Conservation (phyloP, 768 basidiomycete species). For the Pulveroboletus frians region DNA sequence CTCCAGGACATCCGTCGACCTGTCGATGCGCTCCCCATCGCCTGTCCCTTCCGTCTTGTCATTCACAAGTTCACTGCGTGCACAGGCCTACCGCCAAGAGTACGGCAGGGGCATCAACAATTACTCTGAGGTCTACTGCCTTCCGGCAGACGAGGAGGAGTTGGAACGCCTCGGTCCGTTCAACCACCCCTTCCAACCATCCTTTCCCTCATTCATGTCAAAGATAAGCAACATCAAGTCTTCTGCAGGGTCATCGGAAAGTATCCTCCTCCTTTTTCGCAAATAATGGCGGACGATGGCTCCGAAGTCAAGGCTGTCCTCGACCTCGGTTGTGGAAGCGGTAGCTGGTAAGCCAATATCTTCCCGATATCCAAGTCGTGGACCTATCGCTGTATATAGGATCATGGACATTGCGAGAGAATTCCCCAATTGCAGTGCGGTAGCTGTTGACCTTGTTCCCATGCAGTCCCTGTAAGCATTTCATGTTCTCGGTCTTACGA, state of each 20-base stretch:
- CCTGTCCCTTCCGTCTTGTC: conserved; percentile 68
- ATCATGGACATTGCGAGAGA: conserved; percentile 70
- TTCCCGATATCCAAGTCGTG: not conserved
- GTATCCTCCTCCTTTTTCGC: conserved; percentile 53
- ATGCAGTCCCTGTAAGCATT: conserved; percentile 63
- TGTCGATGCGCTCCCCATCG: conserved; percentile 59
- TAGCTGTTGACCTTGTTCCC: conserved; percentile 77
- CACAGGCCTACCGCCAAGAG: conserved; percentile 56
- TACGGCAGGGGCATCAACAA: conserved; percentile 69
- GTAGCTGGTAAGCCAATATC: conserved; percentile 52
- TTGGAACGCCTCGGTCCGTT: conserved; percentile 59
- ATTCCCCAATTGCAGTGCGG: conserved; percentile 61
- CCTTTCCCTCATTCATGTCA: conserved; percentile 7
- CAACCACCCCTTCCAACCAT: not conserved
- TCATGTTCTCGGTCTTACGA: conserved; percentile 7
- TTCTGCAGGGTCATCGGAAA: conserved; percentile 62
- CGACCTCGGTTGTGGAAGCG: conserved; percentile 78
- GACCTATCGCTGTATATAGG: conserved; percentile 39
- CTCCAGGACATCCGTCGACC: conserved; percentile 55
- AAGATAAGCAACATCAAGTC: conserved; percentile 66
- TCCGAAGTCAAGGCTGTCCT: conserved; percentile 59
- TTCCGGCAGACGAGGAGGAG: conserved; percentile 79
- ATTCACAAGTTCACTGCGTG: conserved; percentile 57
- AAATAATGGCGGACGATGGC: conserved; percentile 56
- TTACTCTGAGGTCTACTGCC: conserved; percentile 71